Conservation (phyloP, 176 grass and related monocot genomes). For the Ampelocalamus luodianensis region DNA sequence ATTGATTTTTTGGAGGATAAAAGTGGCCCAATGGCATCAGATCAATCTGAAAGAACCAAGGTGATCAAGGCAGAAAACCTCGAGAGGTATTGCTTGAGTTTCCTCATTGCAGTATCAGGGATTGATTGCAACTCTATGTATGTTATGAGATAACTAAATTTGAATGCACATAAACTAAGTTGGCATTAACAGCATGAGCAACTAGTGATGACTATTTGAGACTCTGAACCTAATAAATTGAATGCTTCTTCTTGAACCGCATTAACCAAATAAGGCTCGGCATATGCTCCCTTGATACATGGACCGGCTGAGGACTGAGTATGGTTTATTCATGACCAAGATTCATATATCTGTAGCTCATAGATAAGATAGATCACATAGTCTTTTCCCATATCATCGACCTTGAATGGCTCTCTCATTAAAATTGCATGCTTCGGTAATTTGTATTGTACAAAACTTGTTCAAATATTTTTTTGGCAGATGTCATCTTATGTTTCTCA, state of each 20-base stretch:
- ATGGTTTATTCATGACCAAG: background rate
- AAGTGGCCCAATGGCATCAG: conserved; percentile 6
- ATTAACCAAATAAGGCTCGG: background rate
- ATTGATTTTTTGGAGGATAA: background rate
- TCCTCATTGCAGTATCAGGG: background rate
- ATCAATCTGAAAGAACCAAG: conserved; percentile 30
- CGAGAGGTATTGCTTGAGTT: conserved; percentile 38
- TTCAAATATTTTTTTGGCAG: background rate
- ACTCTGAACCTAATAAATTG: background rate
- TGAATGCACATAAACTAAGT: background rate
- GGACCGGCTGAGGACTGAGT: background rate
- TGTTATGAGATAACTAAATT: background rate
- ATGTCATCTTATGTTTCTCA: conserved; percentile 16
- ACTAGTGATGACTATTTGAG: background rate
- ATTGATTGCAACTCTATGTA: background rate
- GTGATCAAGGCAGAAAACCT: conserved; percentile 29
- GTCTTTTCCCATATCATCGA: background rate
- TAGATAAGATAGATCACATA: background rate
- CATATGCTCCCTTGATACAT: background rate
- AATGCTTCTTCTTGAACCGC: background rate
- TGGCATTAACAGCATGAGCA: background rate
- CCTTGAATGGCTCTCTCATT: background rate
- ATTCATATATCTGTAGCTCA: background rate
- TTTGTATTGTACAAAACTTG: background rate
- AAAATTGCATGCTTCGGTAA: background rate